Conservation (phyloP, 2,329 filamentous ascomycete species). For the Cercospora sp. region DNA sequence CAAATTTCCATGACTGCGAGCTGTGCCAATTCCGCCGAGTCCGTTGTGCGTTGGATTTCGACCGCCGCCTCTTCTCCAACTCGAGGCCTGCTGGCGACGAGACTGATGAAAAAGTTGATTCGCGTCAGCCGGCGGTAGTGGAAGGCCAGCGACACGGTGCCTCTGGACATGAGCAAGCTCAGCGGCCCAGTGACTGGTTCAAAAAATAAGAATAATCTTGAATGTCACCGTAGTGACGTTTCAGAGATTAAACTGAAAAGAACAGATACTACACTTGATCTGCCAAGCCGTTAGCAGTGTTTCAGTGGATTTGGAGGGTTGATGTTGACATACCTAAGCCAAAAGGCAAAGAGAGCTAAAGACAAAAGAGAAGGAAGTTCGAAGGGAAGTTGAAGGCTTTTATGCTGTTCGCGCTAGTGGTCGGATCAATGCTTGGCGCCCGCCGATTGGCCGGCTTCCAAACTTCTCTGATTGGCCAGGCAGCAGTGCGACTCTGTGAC, state of each 20-base stretch:
- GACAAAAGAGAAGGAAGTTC: not conserved
- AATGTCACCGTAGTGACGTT: slow-evolving; percentile 12
- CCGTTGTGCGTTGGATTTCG: not conserved
- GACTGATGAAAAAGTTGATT: slow-evolving; percentile 18
- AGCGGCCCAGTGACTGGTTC: slow-evolving; percentile 9
- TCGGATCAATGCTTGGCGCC: not conserved
- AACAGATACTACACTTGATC: slow-evolving; percentile 14
- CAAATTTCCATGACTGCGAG: not conserved
- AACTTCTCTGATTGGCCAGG: not conserved
- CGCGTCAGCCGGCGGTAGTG: slow-evolving; percentile 19
- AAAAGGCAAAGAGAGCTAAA: slow-evolving; percentile 21
- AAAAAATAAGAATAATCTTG: slow-evolving; percentile 20
- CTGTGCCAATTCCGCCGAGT: not conserved
- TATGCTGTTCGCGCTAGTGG: not conserved
- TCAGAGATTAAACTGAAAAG: slow-evolving; percentile 14
- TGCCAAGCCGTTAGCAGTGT: not conserved
- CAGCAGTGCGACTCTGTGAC: not conserved
- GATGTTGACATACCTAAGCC: slow-evolving; percentile 10
- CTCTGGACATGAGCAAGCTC: slow-evolving; percentile 16
- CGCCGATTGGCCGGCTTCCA: not conserved
- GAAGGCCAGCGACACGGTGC: slow-evolving; percentile 18
- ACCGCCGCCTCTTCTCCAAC: slow-evolving; percentile 9
- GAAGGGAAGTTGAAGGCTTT: not conserved
- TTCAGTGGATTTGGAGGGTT: not conserved
- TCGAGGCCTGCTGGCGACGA: not conserved